Evolutionary conservation across 352 stramenopile species (phyloP), one percentile per base, ranked within the genome.

Genomic region (Globisporangium echinulatum): DNA sequence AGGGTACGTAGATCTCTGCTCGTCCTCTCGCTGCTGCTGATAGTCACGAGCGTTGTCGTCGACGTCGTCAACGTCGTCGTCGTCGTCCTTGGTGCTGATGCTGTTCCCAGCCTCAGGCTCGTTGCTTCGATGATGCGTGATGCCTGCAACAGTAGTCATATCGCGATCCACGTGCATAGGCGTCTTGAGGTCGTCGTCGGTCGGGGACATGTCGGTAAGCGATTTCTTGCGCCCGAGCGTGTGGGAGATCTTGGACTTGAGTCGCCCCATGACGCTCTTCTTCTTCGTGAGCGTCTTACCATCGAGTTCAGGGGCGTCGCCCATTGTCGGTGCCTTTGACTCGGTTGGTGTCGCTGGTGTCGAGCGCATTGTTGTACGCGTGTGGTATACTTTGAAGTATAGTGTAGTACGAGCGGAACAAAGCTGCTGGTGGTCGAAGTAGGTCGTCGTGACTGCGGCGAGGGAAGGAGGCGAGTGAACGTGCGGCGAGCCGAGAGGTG

Each of bases 191-290:
- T 85, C 64, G 19, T 74, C 63, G 37, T 77, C 63, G 7, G 68
- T 70, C 14, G 70, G 70, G 10, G 72, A 75, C 14, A 62, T 55
- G 15, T 62, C 57, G 5, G 44, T 52, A 8, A 56, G 17, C 11
- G 54, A 74, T 40, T 83, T 79, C 54, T 75, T 74, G 52, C 66
- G 70, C 10, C 76, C 68, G 36, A 90, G 61, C 38, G 79, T 88
- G 14, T 51, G 73, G 3, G 67, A 67, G 43, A 91, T 66, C 33
- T 76, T 87, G 49, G 75, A 89, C 64, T 87, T 89, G 70, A 91
- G 75, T n/a, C 68, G 64, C 11, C 77, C 75, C 64, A 91, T 78
- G 33, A 89, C 59, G 19, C 79, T 70, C 58, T 85, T 84, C 63
- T 82, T 82, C 62, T 74, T 80, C 67, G 81, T 82, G 17, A 59